phyloP scores from a whole-genome alignment of 768 basidiomycete species.

The Pisolithus orientalis region DNA sequence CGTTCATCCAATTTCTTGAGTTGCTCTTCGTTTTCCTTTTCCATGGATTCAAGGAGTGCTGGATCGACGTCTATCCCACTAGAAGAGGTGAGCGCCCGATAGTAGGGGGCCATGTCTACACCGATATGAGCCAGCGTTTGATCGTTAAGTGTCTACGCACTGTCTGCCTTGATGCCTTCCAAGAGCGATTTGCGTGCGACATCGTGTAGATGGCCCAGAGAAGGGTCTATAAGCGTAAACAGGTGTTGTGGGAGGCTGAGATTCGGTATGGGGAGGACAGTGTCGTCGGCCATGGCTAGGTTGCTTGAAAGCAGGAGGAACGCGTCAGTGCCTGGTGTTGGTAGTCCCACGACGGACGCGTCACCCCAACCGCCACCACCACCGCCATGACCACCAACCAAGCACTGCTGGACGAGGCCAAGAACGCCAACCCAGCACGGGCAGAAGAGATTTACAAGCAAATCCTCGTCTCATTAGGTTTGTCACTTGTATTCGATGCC shows the following conservation, averaged over 20 bases:
- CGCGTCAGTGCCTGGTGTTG: neutral
- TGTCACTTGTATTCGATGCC: slow-evolving; percentile 3
- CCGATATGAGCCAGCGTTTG: neutral
- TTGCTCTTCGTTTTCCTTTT: slow-evolving; percentile 65
- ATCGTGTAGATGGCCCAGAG: slow-evolving; percentile 58
- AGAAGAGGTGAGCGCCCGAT: slow-evolving; percentile 37
- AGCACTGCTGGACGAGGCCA: slow-evolving; percentile 40
- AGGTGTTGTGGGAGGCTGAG: slow-evolving; percentile 18
- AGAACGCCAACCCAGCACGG: slow-evolving; percentile 46
- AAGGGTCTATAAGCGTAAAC: slow-evolving; percentile 62
- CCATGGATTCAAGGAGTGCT: slow-evolving; percentile 18
- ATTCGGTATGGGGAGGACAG: too few species aligned
- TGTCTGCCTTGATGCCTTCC: slow-evolving; percentile 72
- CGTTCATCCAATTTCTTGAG: slow-evolving; percentile 71
- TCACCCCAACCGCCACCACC: neutral
- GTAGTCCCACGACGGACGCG: neutral
- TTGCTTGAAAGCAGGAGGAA: neutral
- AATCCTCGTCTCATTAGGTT: slow-evolving; percentile 22
- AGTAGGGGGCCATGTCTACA: slow-evolving; percentile 90
- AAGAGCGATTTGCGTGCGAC: slow-evolving; percentile 59
- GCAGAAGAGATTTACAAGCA: slow-evolving; percentile 55
- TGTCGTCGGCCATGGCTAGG: too few species aligned
- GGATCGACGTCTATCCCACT: slow-evolving; percentile 30
- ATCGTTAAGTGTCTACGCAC: slow-evolving; percentile 30
- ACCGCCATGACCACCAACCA: slow-evolving; percentile 6